Evolutionary conservation across 2,329 filamentous ascomycete genomes (phyloP).

Genomic region (Trichoderma arundinaceum): DNA sequence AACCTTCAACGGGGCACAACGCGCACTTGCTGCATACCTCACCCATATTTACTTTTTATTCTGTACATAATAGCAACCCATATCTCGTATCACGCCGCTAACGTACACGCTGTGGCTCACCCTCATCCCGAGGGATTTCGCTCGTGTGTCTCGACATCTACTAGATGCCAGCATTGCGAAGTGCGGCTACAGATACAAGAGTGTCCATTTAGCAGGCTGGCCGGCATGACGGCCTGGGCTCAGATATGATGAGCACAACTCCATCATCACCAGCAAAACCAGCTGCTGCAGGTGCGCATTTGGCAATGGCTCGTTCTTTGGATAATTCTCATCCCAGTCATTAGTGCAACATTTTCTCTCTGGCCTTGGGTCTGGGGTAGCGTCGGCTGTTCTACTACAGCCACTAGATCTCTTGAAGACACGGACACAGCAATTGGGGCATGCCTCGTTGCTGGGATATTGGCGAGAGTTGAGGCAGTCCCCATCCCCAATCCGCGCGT

Average conservation of each 20-base stretch:
- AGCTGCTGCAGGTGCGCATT: slow-evolving; percentile 26
- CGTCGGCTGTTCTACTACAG: slow-evolving; percentile 88
- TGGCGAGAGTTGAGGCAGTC: slow-evolving; percentile 56
- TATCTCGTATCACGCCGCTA: background rate
- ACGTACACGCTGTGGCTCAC: background rate
- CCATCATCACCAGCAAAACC: slow-evolving; percentile 12
- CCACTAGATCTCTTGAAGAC: slow-evolving; percentile 97
- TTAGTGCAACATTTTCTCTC: slow-evolving; percentile 85
- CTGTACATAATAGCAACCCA: background rate
- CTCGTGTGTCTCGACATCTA: background rate
- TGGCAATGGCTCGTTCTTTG: slow-evolving; percentile 1
- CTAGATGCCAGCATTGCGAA: no score
- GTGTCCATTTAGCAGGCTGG: no score
- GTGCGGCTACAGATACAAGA: no score
- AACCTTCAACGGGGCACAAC: background rate
- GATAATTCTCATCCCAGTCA: slow-evolving; percentile 24
- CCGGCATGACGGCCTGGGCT: background rate
- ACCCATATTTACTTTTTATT: background rate
- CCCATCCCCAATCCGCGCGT: slow-evolving; percentile 66
- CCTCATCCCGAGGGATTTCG: background rate
- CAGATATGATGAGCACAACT: slow-evolving; percentile 12
- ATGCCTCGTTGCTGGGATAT: slow-evolving; percentile 62
- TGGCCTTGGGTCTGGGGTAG: slow-evolving; percentile 83
- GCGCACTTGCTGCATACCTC: slow-evolving; percentile 1
- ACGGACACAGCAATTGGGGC: slow-evolving; percentile 85